phyloP scores from a whole-genome alignment of 495 filamentous ascomycete species.

The Beverwykella pulmonaria region DNA sequence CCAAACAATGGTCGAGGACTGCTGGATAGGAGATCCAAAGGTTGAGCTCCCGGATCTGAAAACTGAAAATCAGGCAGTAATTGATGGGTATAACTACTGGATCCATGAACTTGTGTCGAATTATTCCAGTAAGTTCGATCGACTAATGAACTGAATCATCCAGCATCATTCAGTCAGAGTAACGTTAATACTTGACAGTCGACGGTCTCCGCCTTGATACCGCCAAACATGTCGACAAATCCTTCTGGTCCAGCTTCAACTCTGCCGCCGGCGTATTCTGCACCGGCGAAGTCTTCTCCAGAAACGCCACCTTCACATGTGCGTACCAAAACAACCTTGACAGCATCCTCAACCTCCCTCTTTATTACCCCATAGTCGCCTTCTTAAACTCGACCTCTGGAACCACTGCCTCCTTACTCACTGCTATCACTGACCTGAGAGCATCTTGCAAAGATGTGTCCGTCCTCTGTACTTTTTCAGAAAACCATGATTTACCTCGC shows the following conservation, averaged over 20 bases:
- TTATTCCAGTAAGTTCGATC: constrained; percentile 56
- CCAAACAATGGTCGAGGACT: constrained; percentile 46
- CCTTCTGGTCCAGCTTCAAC: constrained; percentile 69
- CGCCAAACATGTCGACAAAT: constrained; percentile 69
- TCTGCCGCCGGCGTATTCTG: constrained; percentile 70
- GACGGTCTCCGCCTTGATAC: constrained; percentile 79
- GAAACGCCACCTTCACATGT: constrained; percentile 62
- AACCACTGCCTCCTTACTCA: constrained; percentile 32
- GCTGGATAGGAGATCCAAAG: constrained; percentile 67
- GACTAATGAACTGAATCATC: neutral
- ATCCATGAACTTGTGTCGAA: constrained; percentile 62
- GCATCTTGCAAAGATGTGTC: constrained; percentile 60
- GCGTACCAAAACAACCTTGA: constrained; percentile 66
- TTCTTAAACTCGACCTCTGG: constrained; percentile 54
- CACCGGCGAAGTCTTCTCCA: constrained; percentile 69
- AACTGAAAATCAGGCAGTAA: constrained; percentile 61
- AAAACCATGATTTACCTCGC: constrained; percentile 71
- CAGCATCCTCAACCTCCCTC: constrained; percentile 71
- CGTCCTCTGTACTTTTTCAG: constrained; percentile 71
- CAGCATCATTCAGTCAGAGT: neutral
- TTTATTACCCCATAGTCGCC: constrained; percentile 62
- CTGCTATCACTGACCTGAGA: constrained; percentile 41
- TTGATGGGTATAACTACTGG: constrained; percentile 66
- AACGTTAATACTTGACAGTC: constrained; percentile 42
- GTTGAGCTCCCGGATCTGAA: constrained; percentile 71